Conservation (phyloP, 495 filamentous ascomycete genomes). For the Neurospora africana region DNA sequence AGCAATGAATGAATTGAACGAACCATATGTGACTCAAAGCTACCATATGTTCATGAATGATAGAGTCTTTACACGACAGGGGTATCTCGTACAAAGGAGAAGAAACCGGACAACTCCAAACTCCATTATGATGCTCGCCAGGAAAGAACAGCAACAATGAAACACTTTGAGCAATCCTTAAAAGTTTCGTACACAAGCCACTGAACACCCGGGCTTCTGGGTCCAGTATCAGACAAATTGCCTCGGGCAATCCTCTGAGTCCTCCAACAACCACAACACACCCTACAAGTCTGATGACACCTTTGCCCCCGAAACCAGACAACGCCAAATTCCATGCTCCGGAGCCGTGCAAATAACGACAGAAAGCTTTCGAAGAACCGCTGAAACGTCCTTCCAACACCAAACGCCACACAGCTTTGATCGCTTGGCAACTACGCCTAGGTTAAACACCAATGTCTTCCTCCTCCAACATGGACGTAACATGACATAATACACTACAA, state of each 20-base stretch:
- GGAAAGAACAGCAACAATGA: background rate
- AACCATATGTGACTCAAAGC: background rate
- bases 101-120: background rate
- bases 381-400: background rate
- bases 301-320: no score
- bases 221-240: no score
- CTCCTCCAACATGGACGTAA: background rate
- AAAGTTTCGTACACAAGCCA: background rate
- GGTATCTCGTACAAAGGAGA: background rate
- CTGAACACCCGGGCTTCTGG: no score
- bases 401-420: background rate
- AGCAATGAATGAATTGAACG: background rate
- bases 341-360: background rate
- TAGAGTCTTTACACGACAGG: background rate
- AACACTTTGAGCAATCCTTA: background rate
- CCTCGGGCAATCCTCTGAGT: no score
- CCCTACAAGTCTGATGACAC: no score
- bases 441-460: background rate
- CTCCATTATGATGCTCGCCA: background rate
- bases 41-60: background rate
- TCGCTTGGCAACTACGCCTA: background rate
- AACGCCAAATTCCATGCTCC: background rate
- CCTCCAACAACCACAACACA: no score
- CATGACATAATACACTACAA: background rate
- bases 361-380: background rate